phyloP scores from a whole-genome alignment of 768 basidiomycete genomes.

The Leucosporidium yakuticum region DNA sequence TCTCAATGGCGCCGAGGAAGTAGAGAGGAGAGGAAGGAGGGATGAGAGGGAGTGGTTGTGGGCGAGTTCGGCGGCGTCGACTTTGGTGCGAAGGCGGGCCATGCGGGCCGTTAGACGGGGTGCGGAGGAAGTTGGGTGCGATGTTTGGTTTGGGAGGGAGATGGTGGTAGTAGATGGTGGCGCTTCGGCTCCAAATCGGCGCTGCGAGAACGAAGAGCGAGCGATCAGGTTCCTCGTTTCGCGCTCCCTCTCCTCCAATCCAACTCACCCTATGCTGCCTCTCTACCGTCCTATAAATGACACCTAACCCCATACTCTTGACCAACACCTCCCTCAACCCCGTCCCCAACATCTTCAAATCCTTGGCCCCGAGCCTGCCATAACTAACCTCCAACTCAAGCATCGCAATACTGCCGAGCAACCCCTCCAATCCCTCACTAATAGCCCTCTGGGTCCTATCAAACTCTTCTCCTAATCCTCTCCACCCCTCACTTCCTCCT shows the following conservation, averaged over 20 bases:
- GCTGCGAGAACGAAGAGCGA: no score
- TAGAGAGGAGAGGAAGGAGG: slow-evolving; percentile 40
- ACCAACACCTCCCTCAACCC: slow-evolving; percentile 19
- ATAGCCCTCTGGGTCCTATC: slow-evolving; percentile 4
- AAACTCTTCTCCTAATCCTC: background rate
- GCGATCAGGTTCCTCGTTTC: no score
- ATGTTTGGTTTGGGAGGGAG: no score
- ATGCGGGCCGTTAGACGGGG: no score
- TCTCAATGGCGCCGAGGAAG: slow-evolving; percentile 36
- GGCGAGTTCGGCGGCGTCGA: slow-evolving; percentile 23
- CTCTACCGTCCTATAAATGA: background rate
- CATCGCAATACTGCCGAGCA: slow-evolving; percentile 6
- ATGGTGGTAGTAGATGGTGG: no score
- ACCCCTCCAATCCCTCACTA: slow-evolving; percentile 17
- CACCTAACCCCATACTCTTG: slow-evolving; percentile 12
- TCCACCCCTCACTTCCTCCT: background rate
- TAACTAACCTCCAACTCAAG: slow-evolving; percentile 27
- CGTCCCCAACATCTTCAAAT: slow-evolving; percentile 13
- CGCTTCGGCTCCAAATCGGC: no score
- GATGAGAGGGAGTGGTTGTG: slow-evolving; percentile 38
- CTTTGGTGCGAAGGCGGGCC: no score
- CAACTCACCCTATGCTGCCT: no score
- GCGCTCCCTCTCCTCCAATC: no score
- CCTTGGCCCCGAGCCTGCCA: slow-evolving; percentile 17
- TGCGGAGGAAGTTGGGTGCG: no score